These are phyloP conservation scores for Claviceps monticola DNA, from an alignment of 2,329 filamentous ascomycete species.

Conservation along the genomic window DNA sequence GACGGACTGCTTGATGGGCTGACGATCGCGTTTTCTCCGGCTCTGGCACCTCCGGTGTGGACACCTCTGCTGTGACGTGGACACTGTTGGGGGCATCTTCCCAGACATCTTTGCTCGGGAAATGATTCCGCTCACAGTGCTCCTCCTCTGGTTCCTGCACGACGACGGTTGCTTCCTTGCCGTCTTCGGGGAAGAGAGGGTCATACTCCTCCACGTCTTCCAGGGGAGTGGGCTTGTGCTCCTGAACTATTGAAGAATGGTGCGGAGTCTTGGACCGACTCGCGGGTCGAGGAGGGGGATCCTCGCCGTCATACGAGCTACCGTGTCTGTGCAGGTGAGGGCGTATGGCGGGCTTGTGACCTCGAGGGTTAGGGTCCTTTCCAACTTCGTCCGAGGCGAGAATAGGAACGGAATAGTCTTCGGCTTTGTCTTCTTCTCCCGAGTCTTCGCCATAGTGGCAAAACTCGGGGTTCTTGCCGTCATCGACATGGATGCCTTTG, in stretches of 20 bases:
- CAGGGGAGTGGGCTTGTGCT: constrained; percentile 53
- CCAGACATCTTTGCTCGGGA: constrained; percentile 94
- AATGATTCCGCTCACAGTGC: constrained; percentile 49
- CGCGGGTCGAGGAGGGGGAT: constrained; percentile 47
- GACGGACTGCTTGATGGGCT: constrained; percentile 17
- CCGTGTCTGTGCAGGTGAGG: constrained; percentile 52
- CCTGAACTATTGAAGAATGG: constrained; percentile 36
- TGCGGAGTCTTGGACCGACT: constrained; percentile 44
- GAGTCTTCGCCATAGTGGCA: constrained; percentile 25
- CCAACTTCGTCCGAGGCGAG: constrained; percentile 77
- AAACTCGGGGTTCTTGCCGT: constrained; percentile 27
- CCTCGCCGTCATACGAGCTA: constrained; percentile 41
- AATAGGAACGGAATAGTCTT: constrained; percentile 61
- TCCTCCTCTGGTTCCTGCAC: constrained; percentile 20
- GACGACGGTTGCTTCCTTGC: constrained; percentile 29
- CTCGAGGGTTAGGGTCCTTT: constrained; percentile 55
- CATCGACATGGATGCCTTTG: constrained; percentile 62
- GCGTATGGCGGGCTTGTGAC: constrained; percentile 69
- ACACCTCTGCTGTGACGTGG: constrained; percentile 67
- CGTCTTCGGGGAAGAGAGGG: constrained; percentile 77
- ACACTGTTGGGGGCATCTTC: constrained; percentile 86
- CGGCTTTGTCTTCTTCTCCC: constrained; percentile 42
- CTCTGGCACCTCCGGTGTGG: constrained; percentile 48
- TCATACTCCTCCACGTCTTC: constrained; percentile 92
- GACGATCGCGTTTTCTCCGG: constrained; percentile 24